Percentiles rank a stretch among this genome's conserved stretches.
phyloP scores from a whole-genome alignment of 1,139 yeast species.

The Pichia sp. region DNA sequence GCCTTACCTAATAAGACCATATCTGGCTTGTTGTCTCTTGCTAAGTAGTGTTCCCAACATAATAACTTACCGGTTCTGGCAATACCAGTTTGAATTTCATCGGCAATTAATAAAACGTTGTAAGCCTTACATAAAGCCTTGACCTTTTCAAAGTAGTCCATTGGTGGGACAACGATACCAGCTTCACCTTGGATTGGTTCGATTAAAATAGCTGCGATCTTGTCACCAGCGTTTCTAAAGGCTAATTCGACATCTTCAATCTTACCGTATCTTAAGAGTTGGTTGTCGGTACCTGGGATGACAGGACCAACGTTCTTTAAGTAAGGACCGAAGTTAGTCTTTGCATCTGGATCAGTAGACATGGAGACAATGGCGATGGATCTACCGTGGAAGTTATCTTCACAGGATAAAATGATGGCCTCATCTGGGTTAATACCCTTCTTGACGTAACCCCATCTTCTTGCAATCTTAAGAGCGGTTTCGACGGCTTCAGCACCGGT shows the following conservation, averaged over 20 bases:
- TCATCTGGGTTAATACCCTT: constrained; percentile 81
- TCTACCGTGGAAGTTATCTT: constrained; percentile 96
- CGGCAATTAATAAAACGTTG: constrained; percentile 88
- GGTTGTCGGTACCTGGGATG: constrained; percentile 47
- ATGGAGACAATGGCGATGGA: constrained; percentile 93
- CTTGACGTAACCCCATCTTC: constrained; percentile 95
- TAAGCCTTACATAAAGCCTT: constrained; percentile 74
- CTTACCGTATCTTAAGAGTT: constrained; percentile 69
- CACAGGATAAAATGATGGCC: constrained; percentile 86
- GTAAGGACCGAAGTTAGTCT: constrained; percentile 88
- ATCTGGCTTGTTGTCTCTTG: constrained; percentile 77
- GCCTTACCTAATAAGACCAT: constrained; percentile 90
- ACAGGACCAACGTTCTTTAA: constrained; percentile 66
- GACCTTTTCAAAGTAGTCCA: constrained; percentile 72
- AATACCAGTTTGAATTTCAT: constrained; percentile 96
- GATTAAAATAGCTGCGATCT: constrained; percentile 84
- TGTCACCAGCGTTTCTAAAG: constrained; percentile 80
- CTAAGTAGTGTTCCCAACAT: constrained; percentile 74
- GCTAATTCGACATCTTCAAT: constrained; percentile 88
- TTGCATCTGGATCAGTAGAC: constrained; percentile 96
- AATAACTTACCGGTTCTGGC: constrained; percentile 96
- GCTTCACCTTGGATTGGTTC: constrained; percentile 99
- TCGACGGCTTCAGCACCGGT: constrained; percentile 99
- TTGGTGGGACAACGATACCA: constrained; percentile 93
- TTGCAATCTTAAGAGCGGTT: constrained; percentile 88